These are phyloP conservation scores for Chalciporus chontae DNA, from an alignment of 768 basidiomycete genomes.

Conservation along the genomic window DNA sequence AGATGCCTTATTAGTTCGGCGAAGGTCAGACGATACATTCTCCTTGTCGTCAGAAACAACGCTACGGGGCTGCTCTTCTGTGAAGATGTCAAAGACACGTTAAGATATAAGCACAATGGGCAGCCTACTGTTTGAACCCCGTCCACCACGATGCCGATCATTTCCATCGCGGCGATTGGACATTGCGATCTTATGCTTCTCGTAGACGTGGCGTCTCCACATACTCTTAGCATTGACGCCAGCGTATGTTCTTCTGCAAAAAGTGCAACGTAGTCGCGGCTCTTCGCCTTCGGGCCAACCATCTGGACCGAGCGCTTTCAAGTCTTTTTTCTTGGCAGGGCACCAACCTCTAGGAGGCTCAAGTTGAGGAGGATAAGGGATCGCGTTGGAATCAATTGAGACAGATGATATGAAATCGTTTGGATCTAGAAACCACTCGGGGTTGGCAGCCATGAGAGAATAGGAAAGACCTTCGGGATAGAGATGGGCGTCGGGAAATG, in stretches of 20 bases:
- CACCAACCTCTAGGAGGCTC: slow-evolving; percentile 88
- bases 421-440: slow-evolving; percentile 76
- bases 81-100: slow-evolving; percentile 18
- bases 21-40: slow-evolving; percentile 30
- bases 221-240: slow-evolving; percentile 89
- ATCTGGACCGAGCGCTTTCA: slow-evolving; percentile 63
- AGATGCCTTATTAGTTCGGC: slow-evolving; percentile 25
- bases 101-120: background rate
- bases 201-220: slow-evolving; percentile 87
- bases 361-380: slow-evolving; percentile 70
- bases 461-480: slow-evolving; percentile 70
- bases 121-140: slow-evolving; percentile 61
- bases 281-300: slow-evolving; percentile 81
- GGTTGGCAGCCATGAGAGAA: slow-evolving; percentile 66
- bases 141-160: slow-evolving; percentile 57
- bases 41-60: slow-evolving; percentile 31
- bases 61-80: slow-evolving; percentile 65
- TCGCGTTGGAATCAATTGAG: slow-evolving; percentile 47
- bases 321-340: slow-evolving; percentile 78
- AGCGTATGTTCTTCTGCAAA: slow-evolving; percentile 79
- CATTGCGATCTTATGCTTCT: slow-evolving; percentile 91
- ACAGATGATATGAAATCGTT: slow-evolving; percentile 54
- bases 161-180: slow-evolving; percentile 73
- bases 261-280: slow-evolving; percentile 76
- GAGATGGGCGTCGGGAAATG: slow-evolving; percentile 58